phyloP scores from a whole-genome alignment of 768 basidiomycete species.

The Psilocybe tampanensis region DNA sequence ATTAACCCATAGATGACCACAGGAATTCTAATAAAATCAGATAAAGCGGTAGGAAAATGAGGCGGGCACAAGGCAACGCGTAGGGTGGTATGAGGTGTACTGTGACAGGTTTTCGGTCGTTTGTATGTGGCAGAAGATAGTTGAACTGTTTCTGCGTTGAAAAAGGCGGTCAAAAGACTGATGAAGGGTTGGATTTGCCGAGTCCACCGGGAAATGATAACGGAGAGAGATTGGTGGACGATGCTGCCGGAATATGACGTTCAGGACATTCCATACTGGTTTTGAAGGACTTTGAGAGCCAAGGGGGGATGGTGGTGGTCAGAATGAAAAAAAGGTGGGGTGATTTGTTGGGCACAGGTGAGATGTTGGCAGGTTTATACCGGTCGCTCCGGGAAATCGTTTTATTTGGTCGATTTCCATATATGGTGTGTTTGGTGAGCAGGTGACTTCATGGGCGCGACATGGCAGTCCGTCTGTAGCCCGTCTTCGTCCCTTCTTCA shows the following conservation, averaged over 20 bases:
- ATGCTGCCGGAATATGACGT: too few relatives aligned
- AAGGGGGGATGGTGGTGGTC: conserved; percentile 17
- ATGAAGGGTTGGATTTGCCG: too few relatives aligned
- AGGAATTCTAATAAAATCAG: conserved; percentile 6
- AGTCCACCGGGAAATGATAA: too few relatives aligned
- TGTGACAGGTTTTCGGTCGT: too few relatives aligned
- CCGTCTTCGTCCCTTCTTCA: not conserved
- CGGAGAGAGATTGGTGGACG: too few relatives aligned
- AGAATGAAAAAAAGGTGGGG: conserved; percentile 21
- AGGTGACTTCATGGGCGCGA: conserved; percentile 23
- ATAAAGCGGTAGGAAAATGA: conserved; percentile 1
- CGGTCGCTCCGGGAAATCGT: conserved; percentile 37
- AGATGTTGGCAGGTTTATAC: conserved; percentile 38
- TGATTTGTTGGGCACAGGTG: conserved; percentile 32
- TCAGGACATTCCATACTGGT: not conserved
- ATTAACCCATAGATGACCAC: conserved; percentile 7
- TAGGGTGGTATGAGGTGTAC: too few relatives aligned
- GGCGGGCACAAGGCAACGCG: too few relatives aligned
- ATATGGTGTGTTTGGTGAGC: conserved; percentile 15
- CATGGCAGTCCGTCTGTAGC: not conserved
- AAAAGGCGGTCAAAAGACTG: too few relatives aligned
- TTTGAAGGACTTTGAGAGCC: not conserved
- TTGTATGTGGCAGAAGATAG: too few relatives aligned
- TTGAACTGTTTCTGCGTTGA: too few relatives aligned
- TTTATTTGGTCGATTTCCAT: conserved; percentile 17